Base-by-base conservation (phyloP, 805 yeast genomes). In the Kazachstania bromeliacearum region DNA sequence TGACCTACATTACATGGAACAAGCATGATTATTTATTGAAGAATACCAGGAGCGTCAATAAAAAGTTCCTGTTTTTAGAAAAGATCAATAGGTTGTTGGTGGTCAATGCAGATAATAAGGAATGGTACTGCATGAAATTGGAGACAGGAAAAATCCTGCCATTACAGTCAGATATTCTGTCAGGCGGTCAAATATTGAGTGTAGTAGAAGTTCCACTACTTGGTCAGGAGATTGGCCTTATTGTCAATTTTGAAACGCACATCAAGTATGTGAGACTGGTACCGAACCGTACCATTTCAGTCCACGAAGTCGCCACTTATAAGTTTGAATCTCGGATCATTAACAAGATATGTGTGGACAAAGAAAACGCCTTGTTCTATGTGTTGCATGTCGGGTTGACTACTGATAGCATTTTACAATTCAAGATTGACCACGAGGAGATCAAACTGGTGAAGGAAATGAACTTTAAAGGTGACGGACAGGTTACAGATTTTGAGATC, bases 71-170 rank as follows among this genome's bases (percentile, higher is more conserved):
- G 3, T 49, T 37, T 33, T 22, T 53, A 14, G 29, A 37, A 19
- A 48, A 44, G 23, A 38, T 56, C 13, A 52, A 54, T 26, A 38
- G 61, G 26, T 44, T 56, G 51, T 40, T 55, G 4, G 43, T 55
- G 6, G 33, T 45, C 5, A 55, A 48, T 32, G 28, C 41, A 10
- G 43, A 46, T 16, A 39, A 43, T 10, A 36, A 38, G 4, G 51
- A 51, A 16, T 49, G 59, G 51, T 48, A 51, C 32, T 53, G 54
- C 34, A 32, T 52, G 15, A 55, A 53, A 34, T 32, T 53, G 18
- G 43, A 42, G 5, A 52, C 50, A 33, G 60, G 61, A 6, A 53
- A 48, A 37, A 31, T 41, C 1, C 33, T 51, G 28, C 17, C 46
- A 2, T 36, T 56, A 15, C 41, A 22, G 4, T 7, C 26, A 8